Evolutionary conservation across 805 yeast genomes (phyloP).

Genomic region (Pichia cabralensis): DNA sequence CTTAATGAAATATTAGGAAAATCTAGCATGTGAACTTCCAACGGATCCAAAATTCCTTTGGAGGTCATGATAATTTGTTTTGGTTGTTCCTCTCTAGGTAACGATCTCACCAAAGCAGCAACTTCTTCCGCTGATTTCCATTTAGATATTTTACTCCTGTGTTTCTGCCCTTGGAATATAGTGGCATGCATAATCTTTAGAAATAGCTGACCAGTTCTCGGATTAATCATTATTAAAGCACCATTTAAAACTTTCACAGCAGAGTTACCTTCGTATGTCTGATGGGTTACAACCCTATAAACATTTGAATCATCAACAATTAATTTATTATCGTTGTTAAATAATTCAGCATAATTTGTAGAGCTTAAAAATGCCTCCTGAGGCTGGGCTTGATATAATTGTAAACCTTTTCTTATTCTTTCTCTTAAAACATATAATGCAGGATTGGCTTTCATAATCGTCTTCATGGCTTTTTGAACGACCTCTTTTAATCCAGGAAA

Average conservation of each 20-base stretch:
- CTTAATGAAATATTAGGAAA: constrained; percentile 87
- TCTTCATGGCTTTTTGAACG: constrained; percentile 84
- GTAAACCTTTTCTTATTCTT: constrained; percentile 88
- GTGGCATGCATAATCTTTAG: constrained; percentile 86
- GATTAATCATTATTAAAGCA: constrained; percentile 80
- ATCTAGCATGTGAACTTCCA: constrained; percentile 94
- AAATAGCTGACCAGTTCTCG: constrained; percentile 83
- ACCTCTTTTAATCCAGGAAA: constrained; percentile 88
- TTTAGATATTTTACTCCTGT: constrained; percentile 85
- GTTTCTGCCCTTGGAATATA: constrained; percentile 95
- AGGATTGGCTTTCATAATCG: constrained; percentile 91
- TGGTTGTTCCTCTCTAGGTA: constrained; percentile 92
- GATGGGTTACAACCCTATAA: constrained; percentile 84
- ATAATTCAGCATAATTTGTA: constrained; percentile 80
- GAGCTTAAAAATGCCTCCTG: constrained; percentile 88
- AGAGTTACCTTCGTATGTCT: constrained; percentile 85
- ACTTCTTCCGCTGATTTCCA: constrained; percentile 99
- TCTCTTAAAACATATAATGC: constrained; percentile 87
- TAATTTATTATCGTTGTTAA: constrained; percentile 72
- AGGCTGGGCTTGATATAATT: constrained; percentile 86
- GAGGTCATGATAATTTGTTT: constrained; percentile 84
- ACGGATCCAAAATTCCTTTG: constrained; percentile 85
- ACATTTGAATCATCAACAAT: constrained; percentile 93
- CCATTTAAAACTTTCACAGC: constrained; percentile 93
- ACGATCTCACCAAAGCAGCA: constrained; percentile 77